Evolutionary conservation across 441 rosid species (phyloP), one percentile per base, ranked within the genome.

Genomic region (Adansonia grandidieri): DNA sequence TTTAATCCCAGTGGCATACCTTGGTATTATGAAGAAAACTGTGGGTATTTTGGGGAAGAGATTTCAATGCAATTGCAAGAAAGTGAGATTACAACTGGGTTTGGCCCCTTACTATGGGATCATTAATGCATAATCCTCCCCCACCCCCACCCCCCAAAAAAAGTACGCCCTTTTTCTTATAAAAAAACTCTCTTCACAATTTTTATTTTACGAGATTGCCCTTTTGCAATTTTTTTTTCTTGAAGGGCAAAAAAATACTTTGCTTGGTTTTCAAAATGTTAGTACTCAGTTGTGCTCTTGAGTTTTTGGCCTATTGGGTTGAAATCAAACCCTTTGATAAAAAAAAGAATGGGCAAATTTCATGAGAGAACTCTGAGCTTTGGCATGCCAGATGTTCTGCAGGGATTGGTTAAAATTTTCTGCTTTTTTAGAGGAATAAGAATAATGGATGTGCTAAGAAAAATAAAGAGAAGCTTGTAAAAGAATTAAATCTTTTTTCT

Each of bases 11-110:
- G 82, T 72, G 79, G 83, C 71, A 77, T 80, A 45, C 84, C 88
- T 19, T 90, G 91, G 91, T 83, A 87, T n/a, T 67, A 71, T 13
- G 82, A 73, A 17, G 81, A 71, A 4, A 80, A 62, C 51, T 75
- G 75, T n/a, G 88, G 82, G 69, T 82, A 74, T 71, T 83, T 87
- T 22, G 82, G 77, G 42, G 89, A 87, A 10, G 76, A 57, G 19
- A 28, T 82, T 47, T 47, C 85, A 56, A 71, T 80, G 81, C 83
- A 80, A 75, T 66, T 77, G 81, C 83, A 82, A 48, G 85, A 84
- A 32, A 78, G 58, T 74, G 47, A 71, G 15, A 71, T 79, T 50
- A 44, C 78, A n/a, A 44, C 66, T 53, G 77, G 75, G 2, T 85
- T 84, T 68, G 88, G 73, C 28, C 28, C 28, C 28, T 24, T 24